Conservation (phyloP, 768 basidiomycete genomes). For the Tephrocybe sp. region DNA sequence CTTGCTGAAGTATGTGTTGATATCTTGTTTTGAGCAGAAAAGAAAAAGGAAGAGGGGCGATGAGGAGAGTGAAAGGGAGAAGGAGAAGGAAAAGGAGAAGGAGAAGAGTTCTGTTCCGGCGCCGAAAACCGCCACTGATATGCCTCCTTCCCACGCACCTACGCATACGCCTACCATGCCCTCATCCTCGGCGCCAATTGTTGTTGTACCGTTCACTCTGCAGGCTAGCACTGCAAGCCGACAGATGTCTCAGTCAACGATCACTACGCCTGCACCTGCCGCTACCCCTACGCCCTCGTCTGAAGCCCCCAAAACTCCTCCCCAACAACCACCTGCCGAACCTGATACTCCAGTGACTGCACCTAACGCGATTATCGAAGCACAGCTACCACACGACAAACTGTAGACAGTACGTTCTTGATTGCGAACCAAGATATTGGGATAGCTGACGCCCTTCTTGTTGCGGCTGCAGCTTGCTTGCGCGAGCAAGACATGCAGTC, state of each 20-base stretch:
- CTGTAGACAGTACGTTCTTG: slow-evolving; percentile 2
- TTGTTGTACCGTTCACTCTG: not conserved
- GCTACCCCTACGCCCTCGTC: too few species aligned
- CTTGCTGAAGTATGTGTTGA: not conserved
- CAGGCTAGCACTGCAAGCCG: not conserved
- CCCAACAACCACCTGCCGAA: too few species aligned
- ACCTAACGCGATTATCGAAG: too few species aligned
- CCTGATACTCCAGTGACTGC: too few species aligned
- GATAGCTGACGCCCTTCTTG: too few species aligned
- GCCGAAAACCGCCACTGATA: too few species aligned
- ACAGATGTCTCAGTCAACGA: too few species aligned
- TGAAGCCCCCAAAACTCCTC: too few species aligned
- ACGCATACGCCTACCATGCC: not conserved
- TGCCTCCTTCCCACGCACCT: not conserved
- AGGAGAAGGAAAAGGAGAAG: not conserved
- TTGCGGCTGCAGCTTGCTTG: slow-evolving; percentile 24
- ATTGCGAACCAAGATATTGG: too few species aligned
- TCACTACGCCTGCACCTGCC: too few species aligned
- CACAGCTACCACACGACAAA: too few species aligned
- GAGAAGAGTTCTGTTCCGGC: not conserved
- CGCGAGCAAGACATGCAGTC: slow-evolving; percentile 38
- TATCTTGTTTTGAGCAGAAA: not conserved
- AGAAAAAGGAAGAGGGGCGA: too few species aligned
- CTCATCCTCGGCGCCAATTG: not conserved
- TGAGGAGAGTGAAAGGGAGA: not conserved